Evolutionary conservation across 805 yeast genomes (phyloP).

Genomic region (Candida tallmaniae): DNA sequence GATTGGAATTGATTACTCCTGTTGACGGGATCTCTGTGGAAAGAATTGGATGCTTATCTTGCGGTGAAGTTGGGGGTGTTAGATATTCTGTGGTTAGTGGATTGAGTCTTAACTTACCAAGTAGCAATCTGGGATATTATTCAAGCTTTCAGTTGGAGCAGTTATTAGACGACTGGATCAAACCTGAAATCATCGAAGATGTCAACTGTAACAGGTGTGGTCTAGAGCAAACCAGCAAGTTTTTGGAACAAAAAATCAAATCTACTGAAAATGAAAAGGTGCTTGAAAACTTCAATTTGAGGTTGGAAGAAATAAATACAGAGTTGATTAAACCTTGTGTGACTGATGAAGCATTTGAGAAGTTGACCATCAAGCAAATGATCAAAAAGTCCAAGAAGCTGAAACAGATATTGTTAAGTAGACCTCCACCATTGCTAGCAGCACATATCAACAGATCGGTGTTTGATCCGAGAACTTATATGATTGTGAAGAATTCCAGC

Average conservation of each 20-base stretch:
- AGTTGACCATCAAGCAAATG: slow-evolving; percentile 69
- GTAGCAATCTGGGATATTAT: slow-evolving; percentile 24
- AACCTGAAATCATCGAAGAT: slow-evolving; percentile 84
- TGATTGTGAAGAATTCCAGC: slow-evolving; percentile 79
- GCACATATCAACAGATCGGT: slow-evolving; percentile 92
- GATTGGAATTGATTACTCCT: slow-evolving; percentile 70
- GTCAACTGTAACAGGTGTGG: slow-evolving; percentile 96
- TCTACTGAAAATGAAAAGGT: slow-evolving; percentile 39
- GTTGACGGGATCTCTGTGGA: slow-evolving; percentile 88
- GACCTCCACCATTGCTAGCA: slow-evolving; percentile 79
- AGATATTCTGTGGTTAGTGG: slow-evolving; percentile 78
- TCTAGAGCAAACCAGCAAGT: slow-evolving; percentile 54
- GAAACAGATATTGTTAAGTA: slow-evolving; percentile 72
- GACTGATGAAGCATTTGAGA: slow-evolving; percentile 73
- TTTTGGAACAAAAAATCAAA: slow-evolving; percentile 43
- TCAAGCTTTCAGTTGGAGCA: slow-evolving; percentile 40
- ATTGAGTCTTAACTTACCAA: slow-evolving; percentile 64
- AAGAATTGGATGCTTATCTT: slow-evolving; percentile 81
- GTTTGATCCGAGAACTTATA: slow-evolving; percentile 81
- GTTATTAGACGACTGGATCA: slow-evolving; percentile 61
- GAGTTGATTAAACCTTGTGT: slow-evolving; percentile 67
- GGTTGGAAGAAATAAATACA: slow-evolving; percentile 26
- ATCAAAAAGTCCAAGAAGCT: slow-evolving; percentile 73
- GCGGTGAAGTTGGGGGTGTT: slow-evolving; percentile 94
- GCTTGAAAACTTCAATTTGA: slow-evolving; percentile 21